Conservation (phyloP, 345 rosid genomes). For the Alliaria petiolata region DNA sequence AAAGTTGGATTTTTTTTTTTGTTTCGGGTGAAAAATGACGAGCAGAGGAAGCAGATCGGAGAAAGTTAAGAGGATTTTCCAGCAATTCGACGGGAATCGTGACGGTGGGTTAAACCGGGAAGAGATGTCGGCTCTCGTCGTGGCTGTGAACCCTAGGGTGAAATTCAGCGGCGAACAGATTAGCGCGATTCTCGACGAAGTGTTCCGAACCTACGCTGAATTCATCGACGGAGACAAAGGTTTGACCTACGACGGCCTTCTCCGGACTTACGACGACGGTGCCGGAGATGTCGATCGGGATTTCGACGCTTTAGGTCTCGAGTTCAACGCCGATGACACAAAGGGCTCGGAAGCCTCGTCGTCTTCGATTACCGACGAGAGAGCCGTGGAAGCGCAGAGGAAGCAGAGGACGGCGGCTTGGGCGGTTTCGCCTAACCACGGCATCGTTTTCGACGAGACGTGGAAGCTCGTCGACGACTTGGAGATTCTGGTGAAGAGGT, state of each 20-base stretch:
- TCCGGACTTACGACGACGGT: conserved; percentile 93
- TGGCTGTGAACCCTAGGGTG: conserved; percentile 92
- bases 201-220: conserved; percentile 85
- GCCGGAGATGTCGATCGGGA: conserved; percentile 97
- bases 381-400: conserved; percentile 67
- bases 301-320: conserved; percentile 88
- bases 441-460: conserved; percentile 90
- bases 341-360: conserved; percentile 74
- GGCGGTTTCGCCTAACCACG: conserved; percentile 95
- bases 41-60: conserved; percentile 93
- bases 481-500: conserved; percentile 84
- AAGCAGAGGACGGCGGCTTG: conserved; percentile 86
- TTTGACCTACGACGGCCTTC: conserved; percentile 71
- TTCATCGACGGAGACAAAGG: conserved; percentile 81
- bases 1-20: neutral
- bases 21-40: conserved; percentile 48
- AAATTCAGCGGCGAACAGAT: conserved; percentile 95
- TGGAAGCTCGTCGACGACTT: conserved; percentile 94
- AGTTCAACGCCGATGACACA: conserved; percentile 43
- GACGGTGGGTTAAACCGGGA: conserved; percentile 89
- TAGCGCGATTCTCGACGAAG: conserved; percentile 91
- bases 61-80: conserved; percentile 88
- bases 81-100: conserved; percentile 70
- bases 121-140: conserved; percentile 90
- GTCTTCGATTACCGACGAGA: conserved; percentile 68